phyloP scores from a whole-genome alignment of 345 rosid genomes.

The Litchi chinensis region DNA sequence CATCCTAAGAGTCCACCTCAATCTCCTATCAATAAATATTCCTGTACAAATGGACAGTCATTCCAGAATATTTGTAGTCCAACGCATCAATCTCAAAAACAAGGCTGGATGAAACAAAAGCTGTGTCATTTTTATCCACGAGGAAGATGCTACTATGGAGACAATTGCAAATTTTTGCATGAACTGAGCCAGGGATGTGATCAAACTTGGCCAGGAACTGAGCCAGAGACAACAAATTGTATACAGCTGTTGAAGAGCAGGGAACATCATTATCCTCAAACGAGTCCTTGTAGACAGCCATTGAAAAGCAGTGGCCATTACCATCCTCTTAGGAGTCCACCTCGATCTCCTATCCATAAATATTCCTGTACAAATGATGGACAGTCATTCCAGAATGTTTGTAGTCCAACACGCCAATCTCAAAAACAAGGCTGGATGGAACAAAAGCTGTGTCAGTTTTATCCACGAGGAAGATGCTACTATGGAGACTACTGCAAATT shows the following conservation, averaged over 20 bases:
- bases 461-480: conserved; percentile 51
- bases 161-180: too few relatives aligned
- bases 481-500: conserved; percentile 54
- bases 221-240: not conserved
- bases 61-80: conserved; percentile 23
- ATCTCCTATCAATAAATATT: too few relatives aligned
- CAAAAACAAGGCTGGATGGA: conserved; percentile 24
- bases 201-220: too few relatives aligned
- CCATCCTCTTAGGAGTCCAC: not conserved
- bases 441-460: conserved; percentile 38
- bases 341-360: too few relatives aligned
- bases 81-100: conserved; percentile 18
- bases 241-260: not conserved
- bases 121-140: conserved; percentile 40
- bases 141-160: conserved; percentile 56
- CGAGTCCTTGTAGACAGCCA: not conserved
- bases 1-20: not conserved
- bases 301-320: not conserved
- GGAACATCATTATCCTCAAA: too few relatives aligned
- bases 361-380: conserved; percentile 8
- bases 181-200: too few relatives aligned
- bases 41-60: conserved; percentile 22
- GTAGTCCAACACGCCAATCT: not conserved
- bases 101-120: conserved; percentile 21
- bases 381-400: conserved; percentile 29